Evolutionary conservation across 2,329 filamentous ascomycete genomes (phyloP).

Genomic region (Tolypocladium amazonense): DNA sequence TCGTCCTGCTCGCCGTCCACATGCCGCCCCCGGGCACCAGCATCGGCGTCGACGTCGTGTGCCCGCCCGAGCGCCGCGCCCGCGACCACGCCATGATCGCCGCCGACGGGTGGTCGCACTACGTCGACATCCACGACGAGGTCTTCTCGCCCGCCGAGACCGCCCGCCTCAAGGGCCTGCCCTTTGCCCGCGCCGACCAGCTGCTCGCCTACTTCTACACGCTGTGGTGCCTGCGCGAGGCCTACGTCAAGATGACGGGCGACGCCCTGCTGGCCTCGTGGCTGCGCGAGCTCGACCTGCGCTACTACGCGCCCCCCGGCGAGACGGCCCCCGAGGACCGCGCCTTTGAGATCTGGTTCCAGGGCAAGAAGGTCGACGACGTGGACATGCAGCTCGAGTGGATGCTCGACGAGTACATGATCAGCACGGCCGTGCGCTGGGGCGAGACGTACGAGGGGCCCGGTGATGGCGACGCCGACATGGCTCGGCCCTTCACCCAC

Average conservation of each 20-base stretch:
- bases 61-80: constrained; percentile 56
- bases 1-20: constrained; percentile 50
- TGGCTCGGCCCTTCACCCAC: constrained; percentile 15
- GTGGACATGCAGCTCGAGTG: constrained; percentile 23
- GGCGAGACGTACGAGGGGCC: constrained; percentile 17
- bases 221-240: constrained; percentile 70
- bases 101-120: constrained; percentile 50
- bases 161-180: constrained; percentile 44
- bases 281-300: constrained; percentile 61
- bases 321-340: constrained; percentile 7
- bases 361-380: constrained; percentile 18
- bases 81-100: constrained; percentile 48
- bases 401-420: constrained; percentile 42
- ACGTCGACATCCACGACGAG: constrained; percentile 62
- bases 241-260: constrained; percentile 75
- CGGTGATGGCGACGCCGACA: constrained; percentile 30
- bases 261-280: constrained; percentile 66
- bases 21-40: constrained; percentile 24
- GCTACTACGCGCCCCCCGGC: constrained; percentile 46
- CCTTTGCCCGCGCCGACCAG: constrained; percentile 29
- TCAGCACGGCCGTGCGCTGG: constrained; percentile 35
- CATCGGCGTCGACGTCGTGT: constrained; percentile 68
- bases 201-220: constrained; percentile 65
- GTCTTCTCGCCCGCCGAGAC: constrained; percentile 57
- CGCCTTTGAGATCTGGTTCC: constrained; percentile 19